phyloP scores from a whole-genome alignment of 169 alveolate species.

The Amoebophrya sp. region DNA sequence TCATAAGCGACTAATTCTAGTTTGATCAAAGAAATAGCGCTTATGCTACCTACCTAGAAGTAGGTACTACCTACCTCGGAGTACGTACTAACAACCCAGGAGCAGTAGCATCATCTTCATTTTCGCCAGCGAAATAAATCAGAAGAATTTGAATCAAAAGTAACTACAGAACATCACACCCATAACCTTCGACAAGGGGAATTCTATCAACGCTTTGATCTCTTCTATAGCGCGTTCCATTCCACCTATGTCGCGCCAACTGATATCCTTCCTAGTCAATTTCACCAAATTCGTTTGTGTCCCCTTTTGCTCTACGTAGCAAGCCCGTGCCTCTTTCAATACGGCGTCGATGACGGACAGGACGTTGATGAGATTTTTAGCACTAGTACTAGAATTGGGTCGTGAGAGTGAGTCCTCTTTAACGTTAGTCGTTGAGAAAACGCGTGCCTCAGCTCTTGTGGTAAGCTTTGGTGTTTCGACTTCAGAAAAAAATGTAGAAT shows the following conservation, averaged over 20 bases:
- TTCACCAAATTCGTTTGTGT: not conserved
- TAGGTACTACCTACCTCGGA: too few relatives aligned
- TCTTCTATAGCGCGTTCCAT: not conserved
- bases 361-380: too few relatives aligned
- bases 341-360: not conserved
- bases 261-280: not conserved
- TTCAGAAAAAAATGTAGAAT: too few relatives aligned
- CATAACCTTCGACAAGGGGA: not conserved
- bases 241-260: not conserved
- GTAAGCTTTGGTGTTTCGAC: too few relatives aligned
- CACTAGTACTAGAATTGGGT: too few relatives aligned
- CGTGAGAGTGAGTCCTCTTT: too few relatives aligned
- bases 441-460: too few relatives aligned
- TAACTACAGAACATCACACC: not conserved
- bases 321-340: not conserved
- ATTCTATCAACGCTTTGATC: not conserved
- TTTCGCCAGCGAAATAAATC: not conserved
- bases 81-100: not conserved
- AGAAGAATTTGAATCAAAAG: too few relatives aligned
- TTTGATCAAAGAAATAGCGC: too few relatives aligned
- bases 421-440: too few relatives aligned
- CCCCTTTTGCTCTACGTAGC: not conserved
- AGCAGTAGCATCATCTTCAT: not conserved
- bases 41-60: too few relatives aligned
- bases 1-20: too few relatives aligned